Conservation (phyloP, 75 land plant genomes). For the Pinus albicaulis region DNA sequence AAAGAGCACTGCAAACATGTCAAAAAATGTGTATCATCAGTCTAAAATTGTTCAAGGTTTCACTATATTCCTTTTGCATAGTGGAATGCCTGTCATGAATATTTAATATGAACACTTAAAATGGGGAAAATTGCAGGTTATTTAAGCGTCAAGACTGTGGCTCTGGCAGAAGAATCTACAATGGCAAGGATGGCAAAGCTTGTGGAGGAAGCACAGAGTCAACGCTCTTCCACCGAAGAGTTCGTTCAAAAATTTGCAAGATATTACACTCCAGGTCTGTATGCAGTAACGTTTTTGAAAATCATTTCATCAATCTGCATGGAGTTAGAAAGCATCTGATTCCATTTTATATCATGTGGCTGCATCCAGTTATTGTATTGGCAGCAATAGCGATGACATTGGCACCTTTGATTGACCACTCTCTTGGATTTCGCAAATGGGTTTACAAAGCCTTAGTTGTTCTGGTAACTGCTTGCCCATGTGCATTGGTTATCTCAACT, state of each 20-base stretch:
- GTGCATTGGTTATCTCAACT: constrained; percentile 89
- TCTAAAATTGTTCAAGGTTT: no score
- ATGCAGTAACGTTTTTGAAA: not conserved
- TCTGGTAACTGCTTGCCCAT: constrained; percentile 91
- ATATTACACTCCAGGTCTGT: constrained; percentile 89
- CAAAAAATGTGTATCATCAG: no score
- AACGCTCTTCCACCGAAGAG: constrained; percentile 63
- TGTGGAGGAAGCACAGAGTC: constrained; percentile 89
- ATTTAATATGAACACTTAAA: no score
- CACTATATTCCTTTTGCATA: no score
- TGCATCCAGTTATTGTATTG: constrained; percentile 49
- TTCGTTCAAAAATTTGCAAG: constrained; percentile 72
- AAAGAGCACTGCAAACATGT: no score
- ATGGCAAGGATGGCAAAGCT: constrained; percentile 84
- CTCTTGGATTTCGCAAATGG: constrained; percentile 54
- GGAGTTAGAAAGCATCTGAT: no score
- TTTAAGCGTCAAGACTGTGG: constrained; percentile 69
- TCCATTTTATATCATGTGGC: no score
- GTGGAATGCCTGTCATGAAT: no score
- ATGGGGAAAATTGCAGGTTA: constrained; percentile 46
- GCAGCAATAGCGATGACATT: constrained; percentile 48
- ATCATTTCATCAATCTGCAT: no score
- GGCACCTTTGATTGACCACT: constrained; percentile 39
- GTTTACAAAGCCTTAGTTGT: constrained; percentile 72
- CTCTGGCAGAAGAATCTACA: constrained; percentile 74